Evolutionary conservation across 257 asterid species (phyloP).

Genomic region (Lycium ferocissimum): DNA sequence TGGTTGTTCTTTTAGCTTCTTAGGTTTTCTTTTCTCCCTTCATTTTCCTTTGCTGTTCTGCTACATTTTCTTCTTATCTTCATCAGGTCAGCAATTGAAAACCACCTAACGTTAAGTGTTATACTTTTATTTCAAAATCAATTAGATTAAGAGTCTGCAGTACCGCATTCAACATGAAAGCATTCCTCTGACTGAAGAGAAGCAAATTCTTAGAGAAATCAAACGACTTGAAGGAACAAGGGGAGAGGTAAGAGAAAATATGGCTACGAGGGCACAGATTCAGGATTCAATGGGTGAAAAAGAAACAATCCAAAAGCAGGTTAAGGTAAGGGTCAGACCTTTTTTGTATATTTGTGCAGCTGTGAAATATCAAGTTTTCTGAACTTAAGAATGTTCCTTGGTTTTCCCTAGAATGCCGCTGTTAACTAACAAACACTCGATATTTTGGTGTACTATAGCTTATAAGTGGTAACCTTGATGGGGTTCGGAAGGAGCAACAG

Average conservation of each 20-base stretch:
- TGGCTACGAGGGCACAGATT: constrained; percentile 74
- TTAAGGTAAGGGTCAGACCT: constrained; percentile 61
- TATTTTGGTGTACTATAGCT: constrained; percentile 45
- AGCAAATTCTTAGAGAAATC: constrained; percentile 86
- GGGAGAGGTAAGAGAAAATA: constrained; percentile 64
- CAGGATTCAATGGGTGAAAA: constrained; percentile 85
- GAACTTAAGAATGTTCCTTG: background rate
- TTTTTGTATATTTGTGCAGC: background rate
- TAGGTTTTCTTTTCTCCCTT: background rate
- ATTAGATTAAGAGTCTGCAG: constrained; percentile 76
- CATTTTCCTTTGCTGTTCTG: constrained; percentile 5
- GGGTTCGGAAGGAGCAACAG: constrained; percentile 77
- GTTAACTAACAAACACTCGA: constrained; percentile 3
- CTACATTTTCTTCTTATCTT: background rate
- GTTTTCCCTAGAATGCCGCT: background rate
- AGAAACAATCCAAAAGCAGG: constrained; percentile 77
- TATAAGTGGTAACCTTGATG: constrained; percentile 77
- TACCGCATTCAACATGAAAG: constrained; percentile 92
- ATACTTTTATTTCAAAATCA: background rate
- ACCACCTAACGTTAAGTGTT: background rate
- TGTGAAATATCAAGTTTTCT: background rate
- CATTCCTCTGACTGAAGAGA: constrained; percentile 87
- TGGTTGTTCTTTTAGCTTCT: background rate
- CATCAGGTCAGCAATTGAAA: background rate
- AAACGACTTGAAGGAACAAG: constrained; percentile 86